These are phyloP conservation scores for Crucihimalaya himalaica DNA, from an alignment of 345 rosid species.

Conservation along the genomic window DNA sequence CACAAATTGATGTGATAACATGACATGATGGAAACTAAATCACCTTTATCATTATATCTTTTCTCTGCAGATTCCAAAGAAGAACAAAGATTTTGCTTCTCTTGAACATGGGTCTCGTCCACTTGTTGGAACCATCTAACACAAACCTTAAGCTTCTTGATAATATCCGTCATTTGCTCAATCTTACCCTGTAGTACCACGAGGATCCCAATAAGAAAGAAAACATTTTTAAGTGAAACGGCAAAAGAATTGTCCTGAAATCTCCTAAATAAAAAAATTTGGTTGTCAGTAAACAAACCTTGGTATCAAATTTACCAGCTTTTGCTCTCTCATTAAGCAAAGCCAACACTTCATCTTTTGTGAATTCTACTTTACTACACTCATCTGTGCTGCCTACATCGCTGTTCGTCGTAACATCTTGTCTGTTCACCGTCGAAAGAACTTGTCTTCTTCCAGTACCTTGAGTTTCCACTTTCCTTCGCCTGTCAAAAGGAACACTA, in stretches of 20 bases:
- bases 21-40: not conserved
- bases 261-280: not conserved
- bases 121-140: constrained; percentile 72
- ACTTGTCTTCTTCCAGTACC: constrained; percentile 58
- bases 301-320: constrained; percentile 71
- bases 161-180: constrained; percentile 60
- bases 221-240: not conserved
- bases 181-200: constrained; percentile 54
- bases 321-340: constrained; percentile 71
- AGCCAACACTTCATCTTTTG: constrained; percentile 77
- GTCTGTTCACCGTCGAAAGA: constrained; percentile 52
- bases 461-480: constrained; percentile 51
- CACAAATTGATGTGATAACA: not conserved
- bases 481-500: constrained; percentile 66
- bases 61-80: constrained; percentile 61
- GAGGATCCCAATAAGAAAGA: not conserved
- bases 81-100: constrained; percentile 57
- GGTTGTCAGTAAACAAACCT: constrained; percentile 47
- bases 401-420: constrained; percentile 45
- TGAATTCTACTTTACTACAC: constrained; percentile 48
- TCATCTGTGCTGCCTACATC: constrained; percentile 56
- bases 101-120: constrained; percentile 58
- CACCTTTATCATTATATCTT: constrained; percentile 60
- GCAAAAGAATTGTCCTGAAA: not conserved
- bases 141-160: constrained; percentile 69